Evolutionary conservation across 805 yeast genomes (phyloP), one percentile per base, ranked within the genome.

Genomic region (Saturnispora ahearnii): DNA sequence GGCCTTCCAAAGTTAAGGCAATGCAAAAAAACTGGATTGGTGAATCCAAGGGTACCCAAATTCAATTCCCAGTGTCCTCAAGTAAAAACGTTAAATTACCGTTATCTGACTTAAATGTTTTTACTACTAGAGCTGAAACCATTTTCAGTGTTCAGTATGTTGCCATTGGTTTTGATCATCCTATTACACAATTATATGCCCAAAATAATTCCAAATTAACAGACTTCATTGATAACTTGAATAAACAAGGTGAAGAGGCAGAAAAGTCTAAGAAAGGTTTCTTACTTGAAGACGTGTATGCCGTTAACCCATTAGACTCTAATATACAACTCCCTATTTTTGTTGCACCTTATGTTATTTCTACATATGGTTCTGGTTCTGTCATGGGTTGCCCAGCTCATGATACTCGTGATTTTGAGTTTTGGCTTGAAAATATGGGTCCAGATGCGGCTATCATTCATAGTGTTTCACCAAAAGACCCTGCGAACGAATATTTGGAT

Each of bases 351-450:
- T 93, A 90, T 64, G 98, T 91, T 0, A 62, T 91, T 33, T 81
- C 85, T 4, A 69, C 76, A 3, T 91, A 91, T 61, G 97, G 97
- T 0, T 79, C 79, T 50, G 96, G 96, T 37, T 96, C 96, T 0
- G 98, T 91, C 0, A 91, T 93, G 98, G 99, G 99, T 1, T 87
- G 95, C 59, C 99, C 99, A 2, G 96, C 85, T 0, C 97, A 90
- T 64, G 98, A 93, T 64, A 70, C 72, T 42, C 74, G 98, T 53
- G 99, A 93, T 61, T 78, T 62, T 57, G 86, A 73, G 7, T 91
- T 93, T 61, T 91, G 97, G 96, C 57, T 62, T 3, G 60, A 68
- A 41, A 86, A 86, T 60, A 72, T 71, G 59, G 83, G 84, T 0
- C 60, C 62, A 0, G 49, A 59, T 2, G 69, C 73, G 1, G 57